Evolutionary conservation across 331 rosid genomes (phyloP), one percentile per base, ranked within the genome.

Genomic region (Stylosanthes scabra): DNA sequence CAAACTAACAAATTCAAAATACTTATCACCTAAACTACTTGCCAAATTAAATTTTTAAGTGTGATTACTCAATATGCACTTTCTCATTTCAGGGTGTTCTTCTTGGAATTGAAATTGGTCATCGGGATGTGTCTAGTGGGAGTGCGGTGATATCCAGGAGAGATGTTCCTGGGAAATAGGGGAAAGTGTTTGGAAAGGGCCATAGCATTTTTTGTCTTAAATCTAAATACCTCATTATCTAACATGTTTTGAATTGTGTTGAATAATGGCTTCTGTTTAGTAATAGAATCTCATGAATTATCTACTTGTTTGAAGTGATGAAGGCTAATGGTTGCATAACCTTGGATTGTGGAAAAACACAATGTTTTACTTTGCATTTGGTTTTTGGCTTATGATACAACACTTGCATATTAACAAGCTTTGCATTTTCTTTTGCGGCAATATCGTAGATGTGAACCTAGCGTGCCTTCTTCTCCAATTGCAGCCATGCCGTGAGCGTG

Each of bases 151-250:
- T 91, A 77, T 94, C 93, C 46, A 83, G 93, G 85, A 88, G 99
- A 83, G 99, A 94, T 77, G 65, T 91, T 83, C 97, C 97, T 49
- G 97, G 99, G 74, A 94, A 94, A 84, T 93, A 86, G 72, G 99
- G 99, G 68, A 91, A 94, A 82, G 92, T 83, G 71, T 94, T 91
- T 67, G 97, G 99, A 80, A 83, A 78, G 47, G 72, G 99, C 97
- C 59, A 85, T 71, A 68, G 86, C 93, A 73, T 89, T 94, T 68
- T 70, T 20, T 20, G 11, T 58, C 13, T n/a, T 3, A 34, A 34
- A 0, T 73, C 63, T 66, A 20, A 66, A 51, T 54, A 16, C 62
- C 9, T 37, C 39, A 28, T 64, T n/a, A 15, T 31, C 49, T 63
- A 45, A 8, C 54, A 64, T 64, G 61, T 40, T 13, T 68, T 57